Evolutionary conservation across 768 basidiomycete genomes (phyloP).

Genomic region (Vishniacozyma victoriae): DNA sequence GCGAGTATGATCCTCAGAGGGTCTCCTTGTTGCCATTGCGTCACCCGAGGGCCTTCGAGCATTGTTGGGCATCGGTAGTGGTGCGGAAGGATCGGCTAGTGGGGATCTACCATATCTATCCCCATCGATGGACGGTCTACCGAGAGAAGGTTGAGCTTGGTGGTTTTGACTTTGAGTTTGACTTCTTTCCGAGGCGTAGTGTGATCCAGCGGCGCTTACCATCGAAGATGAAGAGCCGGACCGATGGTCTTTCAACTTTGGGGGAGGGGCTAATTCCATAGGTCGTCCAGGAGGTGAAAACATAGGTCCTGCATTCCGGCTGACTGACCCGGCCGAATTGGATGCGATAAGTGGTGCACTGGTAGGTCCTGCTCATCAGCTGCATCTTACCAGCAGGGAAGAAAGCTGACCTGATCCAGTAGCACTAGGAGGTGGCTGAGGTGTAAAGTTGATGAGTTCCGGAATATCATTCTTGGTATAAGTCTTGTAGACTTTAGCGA

Average conservation of each 20-base stretch:
- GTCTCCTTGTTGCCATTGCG: no score
- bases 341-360: no score
- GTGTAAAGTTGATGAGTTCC: constrained; percentile 34
- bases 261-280: constrained; percentile 26
- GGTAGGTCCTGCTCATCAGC: no score
- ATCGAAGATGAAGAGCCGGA: constrained; percentile 33
- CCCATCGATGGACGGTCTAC: constrained; percentile 18
- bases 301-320: no score
- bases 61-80: constrained; percentile 3
- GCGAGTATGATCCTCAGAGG: no score
- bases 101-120: constrained; percentile 22
- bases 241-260: constrained; percentile 11
- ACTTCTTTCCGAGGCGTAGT: no score
- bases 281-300: constrained; percentile 9
- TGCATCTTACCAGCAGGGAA: no score
- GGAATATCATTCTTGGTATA: constrained; percentile 42
- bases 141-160: constrained; percentile 8
- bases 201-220: constrained; percentile 9
- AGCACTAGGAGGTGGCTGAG: constrained; percentile 7
- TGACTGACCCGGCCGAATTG: no score
- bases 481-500: constrained; percentile 53
- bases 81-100: constrained; percentile 12
- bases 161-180: constrained; percentile 19
- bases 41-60: no score
- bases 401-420: no score